These are phyloP conservation scores for Colletotrichum aenigma DNA, from an alignment of 2,329 filamentous ascomycete species.

Conservation along the genomic window DNA sequence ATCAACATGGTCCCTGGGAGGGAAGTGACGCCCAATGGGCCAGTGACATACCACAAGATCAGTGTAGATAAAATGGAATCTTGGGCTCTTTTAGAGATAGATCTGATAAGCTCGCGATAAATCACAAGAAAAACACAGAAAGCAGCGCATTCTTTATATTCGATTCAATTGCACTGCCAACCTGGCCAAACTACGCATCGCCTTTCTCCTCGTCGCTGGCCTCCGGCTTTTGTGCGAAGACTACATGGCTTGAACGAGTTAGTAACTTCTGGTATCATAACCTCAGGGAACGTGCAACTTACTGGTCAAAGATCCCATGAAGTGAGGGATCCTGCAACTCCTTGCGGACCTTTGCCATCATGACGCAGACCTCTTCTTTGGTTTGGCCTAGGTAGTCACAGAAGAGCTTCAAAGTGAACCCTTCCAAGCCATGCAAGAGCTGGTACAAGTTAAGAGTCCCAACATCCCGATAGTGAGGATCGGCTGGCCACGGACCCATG, in stretches of 20 bases:
- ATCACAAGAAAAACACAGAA: too few relatives aligned
- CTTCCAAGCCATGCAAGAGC: background rate
- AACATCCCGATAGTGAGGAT: background rate
- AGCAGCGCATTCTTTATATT: too few relatives aligned
- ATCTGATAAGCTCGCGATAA: too few relatives aligned
- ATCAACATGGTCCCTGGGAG: too few relatives aligned
- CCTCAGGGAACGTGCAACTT: accelerated
- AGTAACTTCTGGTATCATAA: background rate
- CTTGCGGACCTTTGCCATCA: background rate
- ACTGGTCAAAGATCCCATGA: background rate
- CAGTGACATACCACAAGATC: too few relatives aligned
- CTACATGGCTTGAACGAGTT: background rate
- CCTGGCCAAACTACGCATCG: background rate
- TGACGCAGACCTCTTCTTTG: background rate
- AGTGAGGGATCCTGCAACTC: background rate
- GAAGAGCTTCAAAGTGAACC: background rate
- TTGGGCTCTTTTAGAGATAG: too few relatives aligned
- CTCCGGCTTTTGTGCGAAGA: background rate
- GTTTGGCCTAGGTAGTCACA: background rate
- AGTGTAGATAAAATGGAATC: accelerated
- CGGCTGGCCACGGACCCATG: background rate
- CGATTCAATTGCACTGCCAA: background rate
- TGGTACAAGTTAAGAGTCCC: background rate
- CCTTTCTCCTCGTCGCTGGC: background rate
- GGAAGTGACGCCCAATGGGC: too few relatives aligned